These are phyloP conservation scores for Rheum nobile DNA, from an alignment of 148 eudicot species.

Conservation along the genomic window DNA sequence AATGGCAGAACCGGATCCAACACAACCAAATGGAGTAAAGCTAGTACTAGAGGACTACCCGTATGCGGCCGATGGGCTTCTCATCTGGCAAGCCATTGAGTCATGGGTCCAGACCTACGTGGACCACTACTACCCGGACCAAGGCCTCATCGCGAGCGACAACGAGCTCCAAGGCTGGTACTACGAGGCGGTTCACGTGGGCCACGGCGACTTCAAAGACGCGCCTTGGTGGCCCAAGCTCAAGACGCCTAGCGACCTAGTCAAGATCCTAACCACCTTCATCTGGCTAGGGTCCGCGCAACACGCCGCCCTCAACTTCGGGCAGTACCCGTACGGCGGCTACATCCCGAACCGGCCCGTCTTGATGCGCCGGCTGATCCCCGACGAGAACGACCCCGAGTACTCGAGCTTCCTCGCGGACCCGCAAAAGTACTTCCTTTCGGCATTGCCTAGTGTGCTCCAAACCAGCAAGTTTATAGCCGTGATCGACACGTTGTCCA, in stretches of 20 bases:
- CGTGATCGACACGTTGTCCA: conserved; percentile 80
- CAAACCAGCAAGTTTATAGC: conserved; percentile 93
- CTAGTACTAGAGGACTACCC: conserved; percentile 81
- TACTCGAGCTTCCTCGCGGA: conserved; percentile 40
- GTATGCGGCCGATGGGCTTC: conserved; percentile 81
- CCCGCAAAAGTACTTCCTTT: conserved; percentile 64
- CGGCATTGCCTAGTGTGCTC: conserved; percentile 57
- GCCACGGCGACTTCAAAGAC: conserved; percentile 68
- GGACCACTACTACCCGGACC: conserved; percentile 56
- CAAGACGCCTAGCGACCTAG: conserved; percentile 45
- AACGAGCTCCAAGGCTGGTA: conserved; percentile 91
- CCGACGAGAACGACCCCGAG: conserved; percentile 72
- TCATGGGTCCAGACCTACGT: conserved; percentile 72
- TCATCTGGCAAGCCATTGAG: conserved; percentile 71
- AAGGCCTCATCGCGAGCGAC: conserved; percentile 41
- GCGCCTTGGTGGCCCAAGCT: conserved; percentile 78
- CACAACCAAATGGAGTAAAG: conserved; percentile 70
- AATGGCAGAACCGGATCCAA: conserved; percentile 74
- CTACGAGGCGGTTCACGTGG: conserved; percentile 76
- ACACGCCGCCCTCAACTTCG: conserved; percentile 87
- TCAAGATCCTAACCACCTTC: conserved; percentile 58
- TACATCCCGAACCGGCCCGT: conserved; percentile 91
- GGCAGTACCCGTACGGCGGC: conserved; percentile 95
- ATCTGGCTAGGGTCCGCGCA: conserved; percentile 92
- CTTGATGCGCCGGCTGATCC: conserved; percentile 63